Base-by-base conservation (phyloP, 129 eudicot species). In the Artemisia tridentata region DNA sequence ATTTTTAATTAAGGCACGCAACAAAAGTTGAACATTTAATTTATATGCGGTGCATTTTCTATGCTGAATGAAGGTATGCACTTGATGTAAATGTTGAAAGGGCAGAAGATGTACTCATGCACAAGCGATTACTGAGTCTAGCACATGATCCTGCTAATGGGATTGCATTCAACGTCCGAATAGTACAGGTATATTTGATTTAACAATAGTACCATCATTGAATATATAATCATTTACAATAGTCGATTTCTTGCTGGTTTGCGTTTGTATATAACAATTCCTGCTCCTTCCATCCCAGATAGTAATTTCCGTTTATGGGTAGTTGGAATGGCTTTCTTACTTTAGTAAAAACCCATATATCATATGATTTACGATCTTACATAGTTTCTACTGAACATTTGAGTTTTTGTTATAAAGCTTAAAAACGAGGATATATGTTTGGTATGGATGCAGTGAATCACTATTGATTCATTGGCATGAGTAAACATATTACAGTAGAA, bases 1-100 rank as follows among this genome's bases (percentile, higher is more conserved):
- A 41, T n/a, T 19, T 16, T 62, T 41, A 6, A 58, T 17, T 20
- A 11, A 50, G 5, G 50, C 71, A 34, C 15, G 1, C 15, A 73
- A 72, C 31, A 62, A 17, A 68, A 21, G 27, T 31, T 61, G 53
- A 65, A 21, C 3, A 17, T 54, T 57, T 64, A 11, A 57, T 80
- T 80, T 63, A 49, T 50, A 53, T 74, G 13, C 46, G 65, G 29
- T 43, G 66, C 52, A 52, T 11, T 55, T 76, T 65, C 46, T 50
- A 11, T 74, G 46, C 25, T 68, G 59, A 45, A 68, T 85, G 89
- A 82, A 95, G 99, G 88, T 95, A 90, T 82, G 97, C 99, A 38
- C 75, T 90, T 82, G 99, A 90, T 77, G 97, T 95, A 80, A 95
- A 87, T 79, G 89, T 88, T 45, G 99, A 95, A 74, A 95, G 99